A percentile compares a stretch with the other conserved stretches of the same genome.
phyloP scores from a whole-genome alignment of 2,329 filamentous ascomycete species.

The Paraphaeosphaeria minitans region DNA sequence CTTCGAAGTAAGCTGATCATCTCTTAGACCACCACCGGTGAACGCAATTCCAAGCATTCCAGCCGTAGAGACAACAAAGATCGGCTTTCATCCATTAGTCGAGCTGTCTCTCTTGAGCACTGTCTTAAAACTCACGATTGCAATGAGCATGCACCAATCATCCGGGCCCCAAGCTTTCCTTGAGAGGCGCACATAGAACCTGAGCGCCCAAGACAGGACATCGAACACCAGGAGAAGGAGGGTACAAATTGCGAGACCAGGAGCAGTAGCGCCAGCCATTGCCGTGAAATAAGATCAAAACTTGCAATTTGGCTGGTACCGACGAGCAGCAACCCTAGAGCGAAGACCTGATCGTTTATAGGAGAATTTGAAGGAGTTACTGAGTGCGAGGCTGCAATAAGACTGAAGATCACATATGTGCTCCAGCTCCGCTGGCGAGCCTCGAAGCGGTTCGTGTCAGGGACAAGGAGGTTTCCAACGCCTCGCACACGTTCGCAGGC shows the following conservation, averaged over 20 bases:
- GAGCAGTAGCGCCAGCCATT: slow-evolving; percentile 16
- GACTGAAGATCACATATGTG: not conserved
- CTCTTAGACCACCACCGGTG: slow-evolving; percentile 17
- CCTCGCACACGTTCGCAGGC: not conserved
- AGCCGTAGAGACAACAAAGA: slow-evolving; percentile 17
- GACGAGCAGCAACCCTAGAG: not conserved
- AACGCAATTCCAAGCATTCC: slow-evolving; percentile 21
- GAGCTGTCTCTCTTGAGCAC: not conserved
- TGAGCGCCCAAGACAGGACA: slow-evolving; percentile 17
- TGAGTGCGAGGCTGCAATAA: not conserved
- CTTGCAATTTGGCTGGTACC: not conserved
- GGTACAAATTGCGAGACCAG: slow-evolving; percentile 14
- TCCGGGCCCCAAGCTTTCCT: slow-evolving; percentile 34
- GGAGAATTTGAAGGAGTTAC: not conserved
- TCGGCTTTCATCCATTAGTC: slow-evolving; percentile 2
- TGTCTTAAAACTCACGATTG: slow-evolving; percentile 18
- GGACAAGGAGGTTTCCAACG: not conserved
- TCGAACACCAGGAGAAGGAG: slow-evolving; percentile 21
- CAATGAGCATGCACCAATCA: slow-evolving; percentile 34
- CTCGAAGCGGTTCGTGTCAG: not conserved
- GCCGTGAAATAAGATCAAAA: not conserved
- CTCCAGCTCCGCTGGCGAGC: not conserved
- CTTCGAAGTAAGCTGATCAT: slow-evolving; percentile 10
- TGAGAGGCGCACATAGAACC: slow-evolving; percentile 22
- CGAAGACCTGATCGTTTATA: not conserved